Percentiles rank a stretch among this genome's conserved stretches.
phyloP scores from a whole-genome alignment of 129 eudicot species.

The Arctium lappa region DNA sequence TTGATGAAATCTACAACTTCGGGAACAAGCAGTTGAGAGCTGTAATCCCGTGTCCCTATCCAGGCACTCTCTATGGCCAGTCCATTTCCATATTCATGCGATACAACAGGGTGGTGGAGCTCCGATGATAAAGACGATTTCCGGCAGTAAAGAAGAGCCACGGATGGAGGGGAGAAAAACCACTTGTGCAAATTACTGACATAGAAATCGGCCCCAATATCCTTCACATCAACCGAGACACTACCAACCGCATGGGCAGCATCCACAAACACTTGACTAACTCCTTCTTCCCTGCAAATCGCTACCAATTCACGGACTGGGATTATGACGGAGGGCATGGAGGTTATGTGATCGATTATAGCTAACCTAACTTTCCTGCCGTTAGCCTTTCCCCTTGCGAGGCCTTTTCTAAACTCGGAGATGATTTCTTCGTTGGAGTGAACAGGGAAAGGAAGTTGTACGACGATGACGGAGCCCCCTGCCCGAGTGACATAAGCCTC shows the following conservation, averaged over 20 bases:
- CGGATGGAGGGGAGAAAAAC: slow-evolving; percentile 88
- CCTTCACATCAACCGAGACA: slow-evolving; percentile 57
- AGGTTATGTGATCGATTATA: slow-evolving; percentile 82
- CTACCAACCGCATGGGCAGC: slow-evolving; percentile 89
- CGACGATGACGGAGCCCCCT: slow-evolving; percentile 75
- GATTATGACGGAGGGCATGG: slow-evolving; percentile 72
- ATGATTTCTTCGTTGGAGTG: slow-evolving; percentile 40
- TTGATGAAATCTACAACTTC: slow-evolving; percentile 70
- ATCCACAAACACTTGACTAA: slow-evolving; percentile 67
- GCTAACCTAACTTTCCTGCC: slow-evolving; percentile 73
- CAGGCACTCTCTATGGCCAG: slow-evolving; percentile 83
- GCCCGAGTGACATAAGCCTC: slow-evolving; percentile 79
- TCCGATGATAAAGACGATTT: slow-evolving; percentile 26
- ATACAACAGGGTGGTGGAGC: slow-evolving; percentile 85
- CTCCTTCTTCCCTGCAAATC: slow-evolving; percentile 81
- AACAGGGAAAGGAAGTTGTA: slow-evolving; percentile 68
- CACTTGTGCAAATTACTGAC: slow-evolving; percentile 89
- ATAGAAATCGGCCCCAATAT: slow-evolving; percentile 89
- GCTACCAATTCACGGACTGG: slow-evolving; percentile 74
- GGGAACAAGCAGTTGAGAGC: slow-evolving; percentile 78
- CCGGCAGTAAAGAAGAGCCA: slow-evolving; percentile 69
- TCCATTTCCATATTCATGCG: slow-evolving; percentile 86
- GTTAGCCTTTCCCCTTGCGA: slow-evolving; percentile 44
- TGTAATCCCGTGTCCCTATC: slow-evolving; percentile 92
- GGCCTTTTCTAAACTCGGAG: slow-evolving; percentile 47